phyloP scores from a whole-genome alignment of 768 basidiomycete genomes.

The Phaffia australis region DNA sequence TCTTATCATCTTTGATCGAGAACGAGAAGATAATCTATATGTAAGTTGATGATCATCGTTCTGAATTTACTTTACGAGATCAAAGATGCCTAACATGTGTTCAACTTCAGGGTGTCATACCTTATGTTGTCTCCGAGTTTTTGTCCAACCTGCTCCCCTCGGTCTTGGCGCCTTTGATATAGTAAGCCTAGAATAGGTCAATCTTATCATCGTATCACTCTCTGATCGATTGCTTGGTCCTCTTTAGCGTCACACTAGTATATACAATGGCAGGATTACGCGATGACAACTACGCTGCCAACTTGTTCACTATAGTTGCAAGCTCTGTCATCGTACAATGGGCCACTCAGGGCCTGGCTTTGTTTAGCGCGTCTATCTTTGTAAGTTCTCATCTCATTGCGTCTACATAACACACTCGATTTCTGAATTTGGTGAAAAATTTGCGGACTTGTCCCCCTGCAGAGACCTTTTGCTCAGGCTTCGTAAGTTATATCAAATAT shows the following conservation, averaged over 20 bases:
- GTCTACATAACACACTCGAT: neutral
- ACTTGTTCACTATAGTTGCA: conserved; percentile 39
- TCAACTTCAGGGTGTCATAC: conserved; percentile 34
- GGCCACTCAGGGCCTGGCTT: conserved; percentile 28
- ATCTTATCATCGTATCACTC: neutral
- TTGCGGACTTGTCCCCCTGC: neutral
- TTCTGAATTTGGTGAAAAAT: neutral
- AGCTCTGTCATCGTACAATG: conserved; percentile 34
- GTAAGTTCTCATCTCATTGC: conserved; percentile 1
- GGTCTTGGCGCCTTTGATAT: conserved; percentile 36
- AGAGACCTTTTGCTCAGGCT: conserved; percentile 17
- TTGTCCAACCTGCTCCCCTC: conserved; percentile 40
- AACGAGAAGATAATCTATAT: conserved; percentile 38
- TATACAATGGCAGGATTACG: conserved; percentile 35
- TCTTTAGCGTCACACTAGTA: neutral
- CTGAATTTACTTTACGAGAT: neutral
- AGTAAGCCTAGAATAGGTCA: conserved; percentile 5
- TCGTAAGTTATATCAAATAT: neutral
- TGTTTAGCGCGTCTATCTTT: conserved; percentile 34
- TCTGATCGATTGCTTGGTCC: conserved; percentile 34
- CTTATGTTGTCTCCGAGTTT: conserved; percentile 41
- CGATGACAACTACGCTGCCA: conserved; percentile 38
- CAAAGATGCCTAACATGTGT: neutral
- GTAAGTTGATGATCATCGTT: conserved; percentile 17
- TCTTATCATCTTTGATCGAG: conserved; percentile 44